These are phyloP conservation scores for Chaetomiaceae sp. DNA, from an alignment of 2,329 filamentous ascomycete genomes.

Conservation along the genomic window DNA sequence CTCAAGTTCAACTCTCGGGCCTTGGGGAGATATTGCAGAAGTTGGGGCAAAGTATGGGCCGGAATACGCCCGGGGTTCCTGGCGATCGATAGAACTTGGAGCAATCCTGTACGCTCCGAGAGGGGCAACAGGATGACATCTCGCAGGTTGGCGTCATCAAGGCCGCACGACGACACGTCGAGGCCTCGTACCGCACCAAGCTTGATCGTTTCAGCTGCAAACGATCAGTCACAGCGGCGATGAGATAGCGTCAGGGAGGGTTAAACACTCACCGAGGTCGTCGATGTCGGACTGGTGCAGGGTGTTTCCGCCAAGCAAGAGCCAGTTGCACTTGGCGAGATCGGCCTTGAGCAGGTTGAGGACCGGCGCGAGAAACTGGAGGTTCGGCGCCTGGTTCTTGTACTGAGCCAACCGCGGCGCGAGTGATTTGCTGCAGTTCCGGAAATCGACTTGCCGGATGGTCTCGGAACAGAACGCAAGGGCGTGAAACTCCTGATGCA, in stretches of 20 bases:
- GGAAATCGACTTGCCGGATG: conserved; percentile 48
- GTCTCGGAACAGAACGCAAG: conserved; percentile 51
- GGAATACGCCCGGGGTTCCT: conserved; percentile 47
- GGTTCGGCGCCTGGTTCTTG: conserved; percentile 7
- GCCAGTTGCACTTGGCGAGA: conserved; percentile 45
- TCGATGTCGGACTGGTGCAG: conserved; percentile 42
- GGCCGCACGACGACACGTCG: conserved; percentile 45
- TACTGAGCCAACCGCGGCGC: conserved; percentile 11
- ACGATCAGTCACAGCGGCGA: conserved; percentile 15
- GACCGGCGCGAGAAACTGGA: conserved; percentile 36
- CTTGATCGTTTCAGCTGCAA: conserved; percentile 26
- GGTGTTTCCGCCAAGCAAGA: conserved; percentile 45
- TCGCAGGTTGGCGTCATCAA: conserved; percentile 43
- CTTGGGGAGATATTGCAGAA: conserved; percentile 38
- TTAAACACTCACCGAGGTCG: conserved; percentile 38
- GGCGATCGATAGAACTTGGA: conserved; percentile 47
- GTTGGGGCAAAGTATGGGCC: conserved; percentile 39
- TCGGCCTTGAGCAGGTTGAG: conserved; percentile 37
- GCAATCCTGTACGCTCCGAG: conserved; percentile 37
- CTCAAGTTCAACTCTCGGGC: conserved; percentile 45
- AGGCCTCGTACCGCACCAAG: conserved; percentile 37
- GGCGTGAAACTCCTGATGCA: conserved; percentile 52
- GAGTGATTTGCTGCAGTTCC: conserved; percentile 33
- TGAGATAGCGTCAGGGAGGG: neutral
- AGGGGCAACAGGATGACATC: conserved; percentile 42